A percentile compares a stretch with the other conserved stretches of the same genome.
phyloP scores from a whole-genome alignment of 1,284 basidiomycete genomes.

The Boletellus sp. region DNA sequence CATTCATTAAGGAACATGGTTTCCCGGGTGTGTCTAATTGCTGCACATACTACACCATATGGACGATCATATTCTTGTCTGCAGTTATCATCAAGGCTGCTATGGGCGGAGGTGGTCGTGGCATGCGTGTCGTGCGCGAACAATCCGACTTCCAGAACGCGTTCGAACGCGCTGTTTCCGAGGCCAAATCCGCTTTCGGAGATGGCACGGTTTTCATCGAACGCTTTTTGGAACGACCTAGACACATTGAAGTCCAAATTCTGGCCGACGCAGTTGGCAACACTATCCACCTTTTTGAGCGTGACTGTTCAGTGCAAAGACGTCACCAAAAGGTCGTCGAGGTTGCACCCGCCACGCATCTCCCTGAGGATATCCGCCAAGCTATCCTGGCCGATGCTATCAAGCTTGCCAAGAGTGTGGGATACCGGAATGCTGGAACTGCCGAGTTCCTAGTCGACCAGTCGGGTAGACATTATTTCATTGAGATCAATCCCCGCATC shows the following conservation, averaged over 20 bases:
- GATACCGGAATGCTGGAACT: slow-evolving; percentile 95
- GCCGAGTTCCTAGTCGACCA: slow-evolving; percentile 97
- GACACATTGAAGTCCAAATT: slow-evolving; percentile 97
- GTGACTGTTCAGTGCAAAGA: slow-evolving; percentile 97
- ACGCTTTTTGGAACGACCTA: slow-evolving; percentile 92
- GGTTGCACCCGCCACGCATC: slow-evolving; percentile 93
- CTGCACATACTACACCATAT: slow-evolving; percentile 1
- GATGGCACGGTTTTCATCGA: slow-evolving; percentile 99
- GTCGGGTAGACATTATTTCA: slow-evolving; percentile 95
- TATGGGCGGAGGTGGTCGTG: slow-evolving; percentile 97
- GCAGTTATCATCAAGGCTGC: slow-evolving; percentile 95
- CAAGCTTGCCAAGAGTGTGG: slow-evolving; percentile 88
- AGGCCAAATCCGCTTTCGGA: slow-evolving; percentile 95
- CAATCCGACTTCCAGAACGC: slow-evolving; percentile 87
- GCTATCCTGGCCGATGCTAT: slow-evolving; percentile 90
- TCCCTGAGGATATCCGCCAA: slow-evolving; percentile 88
- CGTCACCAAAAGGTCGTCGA: slow-evolving; percentile 99
- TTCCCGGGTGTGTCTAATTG: slow-evolving; percentile 71
- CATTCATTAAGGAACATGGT: slow-evolving; percentile 92
- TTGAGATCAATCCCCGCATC: slow-evolving; percentile 97
- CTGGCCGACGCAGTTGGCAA: slow-evolving; percentile 90
- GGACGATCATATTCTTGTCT: background rate
- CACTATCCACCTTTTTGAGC: slow-evolving; percentile 95
- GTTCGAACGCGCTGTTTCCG: slow-evolving; percentile 91
- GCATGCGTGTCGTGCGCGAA: slow-evolving; percentile 97